Base-by-base conservation (phyloP, 768 basidiomycete genomes). In the Lepiota venenata region DNA sequence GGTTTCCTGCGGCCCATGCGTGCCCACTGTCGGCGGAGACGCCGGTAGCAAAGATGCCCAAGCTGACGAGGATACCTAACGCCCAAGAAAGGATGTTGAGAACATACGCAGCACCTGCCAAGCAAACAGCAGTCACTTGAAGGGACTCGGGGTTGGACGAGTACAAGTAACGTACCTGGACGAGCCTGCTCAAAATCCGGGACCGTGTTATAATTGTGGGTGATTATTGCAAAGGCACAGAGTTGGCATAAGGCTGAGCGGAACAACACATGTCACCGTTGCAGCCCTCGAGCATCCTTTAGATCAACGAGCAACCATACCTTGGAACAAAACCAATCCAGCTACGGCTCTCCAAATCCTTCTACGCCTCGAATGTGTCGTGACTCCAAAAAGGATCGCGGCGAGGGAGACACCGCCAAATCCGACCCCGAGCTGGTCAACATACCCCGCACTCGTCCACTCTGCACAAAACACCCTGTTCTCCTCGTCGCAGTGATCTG, bases 311-410 rank as follows among this genome's bases (percentile, higher is more conserved):
- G 4, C 6, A 52, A 8, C 62, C 70, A 41, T 59, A 85, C 88
- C 79, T 62, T 88, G 83, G 16, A 89, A 61, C 14, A 81, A 66
- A 11, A 88, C 71, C 9, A 91, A 66, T 14, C 80, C 81, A 7
- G 86, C 87, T 1, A 86, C 84, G 1, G 81, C 84, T 63, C 79
- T 82, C 89, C 89, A 91, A 29, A 90, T 84, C 58, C 89, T 80
- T 55, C 87, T 74, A 59, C 89, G 75, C 47, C 88, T 75, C 14
- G 87, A 87, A 61, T 82, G 82, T 0, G 89, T 89, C 62, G 79
- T 87, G 16, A 88, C 76, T 3, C 89, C 88, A 54, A 91, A 74
- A 39, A 84, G 62, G 45, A 91, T 74, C 7, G 86, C 72, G 0
- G 76, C 62, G 36, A 87, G 68, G 3, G 86, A 80, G 22, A 83